Evolutionary conservation across 2,329 filamentous ascomycete species (phyloP).

Genomic region (Rachicladosporium sp.): DNA sequence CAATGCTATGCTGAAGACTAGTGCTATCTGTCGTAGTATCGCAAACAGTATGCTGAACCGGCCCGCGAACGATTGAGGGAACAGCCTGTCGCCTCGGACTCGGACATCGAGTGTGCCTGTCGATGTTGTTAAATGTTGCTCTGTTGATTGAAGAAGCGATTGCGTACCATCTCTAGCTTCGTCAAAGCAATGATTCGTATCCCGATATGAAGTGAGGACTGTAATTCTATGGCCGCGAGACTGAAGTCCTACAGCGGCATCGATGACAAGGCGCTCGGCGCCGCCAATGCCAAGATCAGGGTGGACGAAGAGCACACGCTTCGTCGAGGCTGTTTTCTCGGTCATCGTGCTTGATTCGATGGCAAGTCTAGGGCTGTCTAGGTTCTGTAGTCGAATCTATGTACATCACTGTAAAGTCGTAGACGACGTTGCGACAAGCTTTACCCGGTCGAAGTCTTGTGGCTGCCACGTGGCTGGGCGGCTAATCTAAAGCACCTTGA

Average conservation of each 20-base stretch:
- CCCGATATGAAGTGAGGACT: conserved; percentile 89
- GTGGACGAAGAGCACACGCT: conserved; percentile 61
- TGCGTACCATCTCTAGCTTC: conserved; percentile 75
- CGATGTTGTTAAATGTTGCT: not conserved
- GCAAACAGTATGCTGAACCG: conserved; percentile 87
- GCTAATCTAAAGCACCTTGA: too few relatives aligned
- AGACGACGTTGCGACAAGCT: too few relatives aligned
- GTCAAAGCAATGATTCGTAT: conserved; percentile 85
- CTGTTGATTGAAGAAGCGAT: too few relatives aligned
- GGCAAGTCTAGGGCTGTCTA: too few relatives aligned
- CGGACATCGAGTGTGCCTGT: conserved; percentile 84
- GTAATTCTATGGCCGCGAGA: conserved; percentile 74
- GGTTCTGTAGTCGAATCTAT: too few relatives aligned
- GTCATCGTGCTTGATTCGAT: too few relatives aligned
- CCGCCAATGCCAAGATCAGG: conserved; percentile 94
- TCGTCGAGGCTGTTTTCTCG: too few relatives aligned
- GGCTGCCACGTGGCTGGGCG: too few relatives aligned
- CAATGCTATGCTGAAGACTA: conserved; percentile 54
- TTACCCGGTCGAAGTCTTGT: too few relatives aligned
- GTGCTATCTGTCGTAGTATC: conserved; percentile 75
- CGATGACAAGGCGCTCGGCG: conserved; percentile 85
- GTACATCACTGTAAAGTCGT: too few relatives aligned
- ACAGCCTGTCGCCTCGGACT: conserved; percentile 68
- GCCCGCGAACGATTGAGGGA: conserved; percentile 65
- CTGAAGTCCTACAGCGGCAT: conserved; percentile 86